These are phyloP conservation scores for Tetracladium maxilliforme DNA, from an alignment of 2,329 filamentous ascomycete genomes.

Conservation along the genomic window DNA sequence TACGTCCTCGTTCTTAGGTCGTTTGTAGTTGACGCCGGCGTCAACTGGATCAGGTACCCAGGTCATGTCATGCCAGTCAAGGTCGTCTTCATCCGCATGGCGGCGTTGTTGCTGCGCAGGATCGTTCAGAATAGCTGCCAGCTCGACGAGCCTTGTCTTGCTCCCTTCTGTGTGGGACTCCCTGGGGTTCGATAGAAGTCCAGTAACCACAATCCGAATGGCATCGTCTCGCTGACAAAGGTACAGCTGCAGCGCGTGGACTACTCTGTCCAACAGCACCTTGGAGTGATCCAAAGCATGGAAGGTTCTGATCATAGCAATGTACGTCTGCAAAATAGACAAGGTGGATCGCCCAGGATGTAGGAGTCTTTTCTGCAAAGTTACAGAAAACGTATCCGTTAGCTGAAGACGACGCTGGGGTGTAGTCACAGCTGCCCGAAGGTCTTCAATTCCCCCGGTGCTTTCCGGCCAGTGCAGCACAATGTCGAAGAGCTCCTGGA, in stretches of 20 bases:
- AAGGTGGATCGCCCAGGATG: conserved; percentile 65
- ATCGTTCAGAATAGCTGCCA: conserved; percentile 51
- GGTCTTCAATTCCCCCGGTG: conserved; percentile 57
- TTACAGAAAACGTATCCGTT: conserved; percentile 52
- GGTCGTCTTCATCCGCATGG: conserved; percentile 44
- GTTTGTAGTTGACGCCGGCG: conserved; percentile 81
- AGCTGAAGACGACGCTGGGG: conserved; percentile 54
- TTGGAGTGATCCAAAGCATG: conserved; percentile 64
- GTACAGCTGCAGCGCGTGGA: conserved; percentile 59
- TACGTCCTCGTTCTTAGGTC: conserved; percentile 78
- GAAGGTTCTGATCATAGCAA: conserved; percentile 65
- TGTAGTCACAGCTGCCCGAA: conserved; percentile 55
- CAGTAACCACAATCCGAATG: conserved; percentile 62
- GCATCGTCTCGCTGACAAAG: conserved; percentile 65
- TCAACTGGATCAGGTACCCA: conserved; percentile 92
- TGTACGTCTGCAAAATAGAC: conserved; percentile 63
- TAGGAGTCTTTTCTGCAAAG: conserved; percentile 51
- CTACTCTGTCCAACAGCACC: conserved; percentile 61
- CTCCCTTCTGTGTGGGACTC: conserved; percentile 23
- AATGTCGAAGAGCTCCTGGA: conserved; percentile 64
- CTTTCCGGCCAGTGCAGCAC: conserved; percentile 62
- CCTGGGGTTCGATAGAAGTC: conserved; percentile 48
- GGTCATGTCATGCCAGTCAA: conserved; percentile 84
- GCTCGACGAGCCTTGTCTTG: conserved; percentile 44
- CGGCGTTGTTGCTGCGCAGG: conserved; percentile 30